Base-by-base conservation (phyloP, 2,329 filamentous ascomycete species). In the Echinosphaeria canescens region DNA sequence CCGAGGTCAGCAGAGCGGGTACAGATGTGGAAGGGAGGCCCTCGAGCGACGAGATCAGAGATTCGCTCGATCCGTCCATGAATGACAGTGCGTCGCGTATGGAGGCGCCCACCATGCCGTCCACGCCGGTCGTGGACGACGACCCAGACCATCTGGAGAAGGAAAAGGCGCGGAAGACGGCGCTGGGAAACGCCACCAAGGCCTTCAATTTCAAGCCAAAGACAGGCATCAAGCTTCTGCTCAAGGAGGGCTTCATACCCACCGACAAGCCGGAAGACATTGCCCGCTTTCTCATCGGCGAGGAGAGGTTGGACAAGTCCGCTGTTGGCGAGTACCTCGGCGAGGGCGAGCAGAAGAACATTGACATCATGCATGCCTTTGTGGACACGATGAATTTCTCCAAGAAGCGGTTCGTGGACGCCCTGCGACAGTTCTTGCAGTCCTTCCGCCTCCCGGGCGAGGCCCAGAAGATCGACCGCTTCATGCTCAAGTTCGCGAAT, bases 201-300 rank as follows among this genome's bases (percentile, higher is more conserved):
- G 75, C 81, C 33, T 98, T 98, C 60, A 98, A 98, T 46, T 93
- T 85, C 57, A 98, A 98, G 47, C 82, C 90, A 0, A 98, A 98
- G 49, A 70, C 76, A 31, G 90, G 88, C 5, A 67, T 98, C 42
- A 92, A 92, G 44, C 52, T 75, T 11, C 51, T 98, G 12, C 44
- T 95, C 10, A 63, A 76, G 15, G 78, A 90, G 34, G 80, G 81
- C 0, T 93, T 98, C 45, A 92, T 98, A 31, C 51, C 64, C 2
- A 85, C 75, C 29, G 67, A 84, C 28, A 64, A 59, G 5, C 75
- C 88, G 0, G 58, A 74, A 30, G 81, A 92, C 35, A 80, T 98
- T 40, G 88, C 84, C 11, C 59, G 50, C 12, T 98, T 98, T 44
- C 53, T 98, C 13, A 46, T 85, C 7, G 63, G 59, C 17, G 85